A percentile compares a stretch with the other conserved stretches of the same genome.
These are phyloP conservation scores for Penicillium sp. DNA, from an alignment of 2,329 filamentous ascomycete genomes.

Conservation along the genomic window DNA sequence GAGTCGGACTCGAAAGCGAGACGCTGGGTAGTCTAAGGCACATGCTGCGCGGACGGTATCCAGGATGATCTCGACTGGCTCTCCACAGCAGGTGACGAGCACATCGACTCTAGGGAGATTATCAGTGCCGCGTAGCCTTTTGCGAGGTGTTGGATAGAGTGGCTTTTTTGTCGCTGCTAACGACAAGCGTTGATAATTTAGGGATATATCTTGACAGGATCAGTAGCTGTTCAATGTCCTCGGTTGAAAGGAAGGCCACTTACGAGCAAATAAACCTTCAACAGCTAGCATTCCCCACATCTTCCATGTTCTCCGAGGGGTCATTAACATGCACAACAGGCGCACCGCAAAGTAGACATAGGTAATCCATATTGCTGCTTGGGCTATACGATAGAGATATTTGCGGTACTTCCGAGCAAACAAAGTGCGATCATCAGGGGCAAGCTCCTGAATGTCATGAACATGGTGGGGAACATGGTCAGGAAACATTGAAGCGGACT, in stretches of 20 bases:
- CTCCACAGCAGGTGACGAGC: slow-evolving; percentile 59
- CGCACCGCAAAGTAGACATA: slow-evolving; percentile 25
- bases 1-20: slow-evolving; percentile 55
- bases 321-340: slow-evolving; percentile 11
- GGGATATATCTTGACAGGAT: slow-evolving; percentile 17
- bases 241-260: slow-evolving; percentile 1
- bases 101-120: slow-evolving; percentile 56
- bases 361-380: slow-evolving; percentile 17
- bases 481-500: slow-evolving; percentile 13
- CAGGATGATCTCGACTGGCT: slow-evolving; percentile 56
- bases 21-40: slow-evolving; percentile 54
- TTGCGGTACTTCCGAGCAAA: slow-evolving; percentile 18
- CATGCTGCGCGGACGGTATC: slow-evolving; percentile 59
- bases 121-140: slow-evolving; percentile 34
- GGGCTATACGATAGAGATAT: slow-evolving; percentile 17
- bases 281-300: slow-evolving; percentile 29
- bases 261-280: slow-evolving; percentile 28
- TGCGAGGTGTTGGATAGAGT: slow-evolving; percentile 10
- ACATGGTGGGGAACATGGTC: slow-evolving; percentile 2
- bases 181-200: slow-evolving; percentile 27
- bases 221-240: not conserved
- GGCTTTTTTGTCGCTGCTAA: slow-evolving; percentile 17
- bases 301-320: slow-evolving; percentile 20
- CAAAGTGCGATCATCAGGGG: slow-evolving; percentile 16
- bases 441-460: slow-evolving; percentile 24